phyloP scores from a whole-genome alignment of 768 basidiomycete species.

The Tulasnella calospora region DNA sequence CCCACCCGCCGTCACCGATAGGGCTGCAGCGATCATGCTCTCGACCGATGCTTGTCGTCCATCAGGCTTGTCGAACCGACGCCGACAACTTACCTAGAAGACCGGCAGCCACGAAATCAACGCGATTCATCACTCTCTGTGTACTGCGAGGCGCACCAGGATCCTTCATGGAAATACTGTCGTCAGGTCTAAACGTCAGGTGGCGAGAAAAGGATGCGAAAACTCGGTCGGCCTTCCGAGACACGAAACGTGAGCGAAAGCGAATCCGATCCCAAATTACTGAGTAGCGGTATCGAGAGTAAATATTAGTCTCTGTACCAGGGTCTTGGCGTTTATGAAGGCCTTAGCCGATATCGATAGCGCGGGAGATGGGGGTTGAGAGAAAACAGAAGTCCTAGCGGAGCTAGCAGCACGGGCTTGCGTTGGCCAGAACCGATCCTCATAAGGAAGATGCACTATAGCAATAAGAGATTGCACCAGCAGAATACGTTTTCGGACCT shows the following conservation, averaged over 20 bases:
- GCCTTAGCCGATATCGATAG: conserved; percentile 23
- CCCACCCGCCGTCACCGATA: no score
- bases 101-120: conserved; percentile 30
- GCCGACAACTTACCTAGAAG: conserved; percentile 24
- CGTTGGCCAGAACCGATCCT: not conserved
- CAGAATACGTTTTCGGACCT: not conserved
- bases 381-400: not conserved
- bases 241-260: not conserved
- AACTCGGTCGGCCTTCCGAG: not conserved
- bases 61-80: no score
- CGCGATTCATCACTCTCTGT: conserved; percentile 26
- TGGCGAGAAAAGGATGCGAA: no score
- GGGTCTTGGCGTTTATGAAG: conserved; percentile 3
- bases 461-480: not conserved
- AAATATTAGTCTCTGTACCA: conserved; percentile 18
- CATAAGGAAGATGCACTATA: conserved; percentile 10
- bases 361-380: conserved; percentile 25
- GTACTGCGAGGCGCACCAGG: conserved; percentile 15
- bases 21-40: no score
- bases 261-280: conserved; percentile 14
- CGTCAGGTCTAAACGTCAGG: not conserved
- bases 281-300: conserved; percentile 17
- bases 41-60: no score
- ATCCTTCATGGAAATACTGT: not conserved
- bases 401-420: not conserved